These are phyloP conservation scores for Trichoderma sp. DNA, from an alignment of 2,329 filamentous ascomycete genomes.

Conservation along the genomic window DNA sequence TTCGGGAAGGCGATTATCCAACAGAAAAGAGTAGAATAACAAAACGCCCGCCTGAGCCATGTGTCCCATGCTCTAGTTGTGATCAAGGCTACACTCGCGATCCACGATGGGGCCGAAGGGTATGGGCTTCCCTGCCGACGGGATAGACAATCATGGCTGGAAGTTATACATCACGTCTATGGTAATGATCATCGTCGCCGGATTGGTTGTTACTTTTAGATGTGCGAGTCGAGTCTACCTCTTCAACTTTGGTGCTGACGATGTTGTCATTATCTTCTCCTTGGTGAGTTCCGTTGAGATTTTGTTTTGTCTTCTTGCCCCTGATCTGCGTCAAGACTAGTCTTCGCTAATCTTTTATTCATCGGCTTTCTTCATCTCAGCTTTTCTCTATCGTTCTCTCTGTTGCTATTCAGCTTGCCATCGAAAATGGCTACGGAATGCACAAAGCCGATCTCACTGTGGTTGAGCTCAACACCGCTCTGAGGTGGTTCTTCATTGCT, in stretches of 20 bases:
- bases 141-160: slow-evolving; percentile 36
- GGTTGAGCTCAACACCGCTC: slow-evolving; percentile 26
- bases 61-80: not conserved
- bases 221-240: slow-evolving; percentile 36
- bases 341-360: not conserved
- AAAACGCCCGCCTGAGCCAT: not conserved
- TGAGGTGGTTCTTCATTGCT: slow-evolving; percentile 45
- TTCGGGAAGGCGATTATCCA: not conserved
- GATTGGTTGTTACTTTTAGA: slow-evolving; percentile 35
- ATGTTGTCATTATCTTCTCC: slow-evolving; percentile 39
- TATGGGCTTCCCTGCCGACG: slow-evolving; percentile 31
- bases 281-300: slow-evolving; percentile 28
- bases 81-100: not conserved
- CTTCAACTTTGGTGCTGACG: slow-evolving; percentile 38
- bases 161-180: slow-evolving; percentile 34
- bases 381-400: slow-evolving; percentile 15
- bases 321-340: not conserved
- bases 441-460: slow-evolving; percentile 36
- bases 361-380: not conserved
- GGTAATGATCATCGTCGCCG: slow-evolving; percentile 38
- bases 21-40: not conserved
- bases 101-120: slow-evolving; percentile 22
- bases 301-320: not conserved
- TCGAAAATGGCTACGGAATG: slow-evolving; percentile 40
- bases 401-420: slow-evolving; percentile 28